Evolutionary conservation across 345 rosid genomes (phyloP).

Genomic region (Murraya koenigii): DNA sequence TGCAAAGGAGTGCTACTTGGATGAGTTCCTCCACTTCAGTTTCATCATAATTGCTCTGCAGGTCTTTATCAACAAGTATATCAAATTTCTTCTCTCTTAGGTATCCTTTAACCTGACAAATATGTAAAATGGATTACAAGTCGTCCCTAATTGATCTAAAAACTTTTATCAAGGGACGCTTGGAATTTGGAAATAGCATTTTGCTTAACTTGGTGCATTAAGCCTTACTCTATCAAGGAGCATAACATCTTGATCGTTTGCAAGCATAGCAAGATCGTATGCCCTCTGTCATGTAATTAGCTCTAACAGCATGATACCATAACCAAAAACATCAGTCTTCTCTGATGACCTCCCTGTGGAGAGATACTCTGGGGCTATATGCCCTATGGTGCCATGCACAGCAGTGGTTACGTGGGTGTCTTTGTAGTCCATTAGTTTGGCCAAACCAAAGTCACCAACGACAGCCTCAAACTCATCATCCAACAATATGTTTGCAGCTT

Average conservation of each 20-base stretch:
- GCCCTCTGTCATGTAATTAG: conserved; percentile 25
- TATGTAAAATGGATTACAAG: neutral
- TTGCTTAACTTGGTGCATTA: neutral
- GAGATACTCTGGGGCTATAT: conserved; percentile 24
- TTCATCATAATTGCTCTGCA: conserved; percentile 9
- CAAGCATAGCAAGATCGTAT: conserved; percentile 17
- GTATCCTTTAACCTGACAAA: conserved; percentile 11
- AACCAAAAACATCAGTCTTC: conserved; percentile 27
- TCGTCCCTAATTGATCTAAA: neutral
- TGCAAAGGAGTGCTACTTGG: conserved; percentile 17
- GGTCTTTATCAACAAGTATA: conserved; percentile 13
- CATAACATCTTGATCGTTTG: conserved; percentile 24
- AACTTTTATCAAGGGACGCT: neutral
- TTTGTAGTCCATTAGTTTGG: conserved; percentile 24
- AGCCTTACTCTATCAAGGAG: conserved; percentile 22
- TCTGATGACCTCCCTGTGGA: conserved; percentile 23
- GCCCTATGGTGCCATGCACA: conserved; percentile 28
- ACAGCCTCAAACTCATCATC: conserved; percentile 27
- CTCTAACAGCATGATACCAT: conserved; percentile 24
- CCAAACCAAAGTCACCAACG: conserved; percentile 31
- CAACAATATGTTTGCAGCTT: conserved; percentile 28
- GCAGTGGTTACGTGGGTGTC: conserved; percentile 27
- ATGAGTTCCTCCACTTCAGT: conserved; percentile 17
- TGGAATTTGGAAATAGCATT: neutral
- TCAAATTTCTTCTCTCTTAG: conserved; percentile 12